Evolutionary conservation across 805 yeast genomes (phyloP), one percentile per base, ranked within the genome.

Genomic region (Candida sakaeoensis): DNA sequence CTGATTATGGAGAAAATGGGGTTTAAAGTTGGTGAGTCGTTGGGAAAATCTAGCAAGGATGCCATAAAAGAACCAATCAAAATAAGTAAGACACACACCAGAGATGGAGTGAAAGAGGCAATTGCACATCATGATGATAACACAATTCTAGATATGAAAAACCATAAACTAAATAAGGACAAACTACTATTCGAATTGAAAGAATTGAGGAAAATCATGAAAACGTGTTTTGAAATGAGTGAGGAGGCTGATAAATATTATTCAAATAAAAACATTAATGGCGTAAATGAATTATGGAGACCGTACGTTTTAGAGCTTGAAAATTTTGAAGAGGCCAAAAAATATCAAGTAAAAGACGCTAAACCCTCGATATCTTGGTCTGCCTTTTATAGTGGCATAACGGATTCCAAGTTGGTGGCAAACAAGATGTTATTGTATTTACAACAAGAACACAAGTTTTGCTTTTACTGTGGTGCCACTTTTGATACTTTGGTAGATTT

Each of bases 1-100:
- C 48, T 64, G 5, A 76, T 79, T 45, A 77, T 79, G 84, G 61
- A 65, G 47, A 72, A 65, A 47, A 79, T 79, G 84, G 85, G 84
- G 1, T 79, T 66, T 50, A 65, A 60, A 39, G 51, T 68, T 3
- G 82, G 81, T 14, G 61, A 67, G 18, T 49, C 66, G 0, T 54
- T 76, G 13, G 81, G 82, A 0, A 44, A 27, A 15, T 32, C 28
- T n/a, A 19, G 37, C 2, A 34, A 18, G n/a, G 13, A 9, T 8
- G 41, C 37, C 16, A 46, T 49, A 4, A 63, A 61, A 4, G 66
- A 56, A 33, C 75, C 77, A 1, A 49, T 70, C 6, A 7, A 51
- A 9, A 9, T 14, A 5, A 17, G n/a, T 16, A 14, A 6, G 16
- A 28, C 10, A 12, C 9, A 28, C 4, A 4, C n/a, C 14, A 12